Evolutionary conservation across 805 yeast genomes (phyloP).

Genomic region (Maudiozyma turicensis): DNA sequence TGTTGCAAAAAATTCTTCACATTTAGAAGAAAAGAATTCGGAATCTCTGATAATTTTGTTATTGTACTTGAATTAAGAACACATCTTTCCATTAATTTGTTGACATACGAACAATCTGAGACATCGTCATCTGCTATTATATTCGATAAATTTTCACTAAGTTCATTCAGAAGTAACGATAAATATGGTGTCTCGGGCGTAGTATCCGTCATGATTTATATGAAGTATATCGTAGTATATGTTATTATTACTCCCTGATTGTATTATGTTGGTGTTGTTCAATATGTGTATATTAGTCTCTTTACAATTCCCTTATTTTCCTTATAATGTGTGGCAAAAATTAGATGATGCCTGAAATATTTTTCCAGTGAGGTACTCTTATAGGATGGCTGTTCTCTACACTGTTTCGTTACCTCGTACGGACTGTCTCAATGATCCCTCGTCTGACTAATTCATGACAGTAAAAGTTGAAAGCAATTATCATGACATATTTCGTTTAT

Average conservation of each 20-base stretch:
- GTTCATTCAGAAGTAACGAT: background rate
- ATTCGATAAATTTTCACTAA: background rate
- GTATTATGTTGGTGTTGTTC: too few species aligned
- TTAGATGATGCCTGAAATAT: too few species aligned
- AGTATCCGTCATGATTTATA: background rate
- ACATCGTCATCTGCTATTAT: background rate
- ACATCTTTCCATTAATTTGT: slow-evolving; percentile 11
- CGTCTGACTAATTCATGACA: too few species aligned
- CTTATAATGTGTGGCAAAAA: too few species aligned
- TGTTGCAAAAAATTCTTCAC: slow-evolving; percentile 12
- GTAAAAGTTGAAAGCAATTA: too few species aligned
- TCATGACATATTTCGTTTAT: too few species aligned
- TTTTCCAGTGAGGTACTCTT: too few species aligned
- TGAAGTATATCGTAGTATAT: background rate
- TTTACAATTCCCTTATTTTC: too few species aligned
- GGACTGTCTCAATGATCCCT: too few species aligned
- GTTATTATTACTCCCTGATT: background rate
- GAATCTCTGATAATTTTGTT: slow-evolving; percentile 5
- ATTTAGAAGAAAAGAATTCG: slow-evolving; percentile 10
- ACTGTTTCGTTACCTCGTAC: too few species aligned
- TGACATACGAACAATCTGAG: background rate
- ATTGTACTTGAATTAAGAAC: slow-evolving; percentile 14
- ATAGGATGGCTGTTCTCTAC: too few species aligned
- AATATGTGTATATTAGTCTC: too few species aligned
- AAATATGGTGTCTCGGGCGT: background rate